phyloP scores from a whole-genome alignment of 2,329 filamentous ascomycete genomes.

The Bipolaris sorokiniana region DNA sequence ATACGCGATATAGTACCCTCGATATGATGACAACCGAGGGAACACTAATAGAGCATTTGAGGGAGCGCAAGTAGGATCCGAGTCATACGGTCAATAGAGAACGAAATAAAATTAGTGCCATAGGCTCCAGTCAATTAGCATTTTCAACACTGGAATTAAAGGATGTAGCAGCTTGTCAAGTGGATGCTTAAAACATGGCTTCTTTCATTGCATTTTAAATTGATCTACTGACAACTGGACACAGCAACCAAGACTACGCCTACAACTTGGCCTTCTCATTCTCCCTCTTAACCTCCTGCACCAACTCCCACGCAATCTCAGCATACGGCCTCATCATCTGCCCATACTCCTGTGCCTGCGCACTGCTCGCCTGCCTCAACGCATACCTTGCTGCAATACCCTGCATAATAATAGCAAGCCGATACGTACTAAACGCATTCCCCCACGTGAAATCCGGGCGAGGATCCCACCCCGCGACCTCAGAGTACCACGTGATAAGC shows the following conservation, averaged over 20 bases:
- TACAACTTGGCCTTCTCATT: constrained; percentile 48
- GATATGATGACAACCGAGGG: constrained; percentile 36
- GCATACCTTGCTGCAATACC: constrained; percentile 92
- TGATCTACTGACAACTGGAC: not conserved
- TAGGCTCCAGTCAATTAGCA: constrained; percentile 10
- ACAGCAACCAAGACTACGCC: not conserved
- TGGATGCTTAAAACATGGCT: not conserved
- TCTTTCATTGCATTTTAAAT: constrained; percentile 1
- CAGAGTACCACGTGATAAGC: constrained; percentile 69
- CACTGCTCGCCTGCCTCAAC: constrained; percentile 85
- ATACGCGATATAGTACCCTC: constrained; percentile 25
- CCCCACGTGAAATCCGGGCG: constrained; percentile 66
- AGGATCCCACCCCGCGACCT: constrained; percentile 74
- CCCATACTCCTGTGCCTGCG: constrained; percentile 75
- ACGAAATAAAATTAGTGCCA: constrained; percentile 11
- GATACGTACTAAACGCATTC: constrained; percentile 66
- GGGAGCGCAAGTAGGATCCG: not conserved
- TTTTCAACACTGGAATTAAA: constrained; percentile 9
- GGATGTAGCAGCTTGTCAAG: constrained; percentile 4
- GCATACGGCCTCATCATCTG: constrained; percentile 73
- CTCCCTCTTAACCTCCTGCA: constrained; percentile 58
- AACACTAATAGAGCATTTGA: not conserved
- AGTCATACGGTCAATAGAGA: constrained; percentile 2
- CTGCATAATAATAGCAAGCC: constrained; percentile 72
- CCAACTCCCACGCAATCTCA: constrained; percentile 77